phyloP scores from a whole-genome alignment of 2,329 filamentous ascomycete species.

The Emergomyces orientalis region DNA sequence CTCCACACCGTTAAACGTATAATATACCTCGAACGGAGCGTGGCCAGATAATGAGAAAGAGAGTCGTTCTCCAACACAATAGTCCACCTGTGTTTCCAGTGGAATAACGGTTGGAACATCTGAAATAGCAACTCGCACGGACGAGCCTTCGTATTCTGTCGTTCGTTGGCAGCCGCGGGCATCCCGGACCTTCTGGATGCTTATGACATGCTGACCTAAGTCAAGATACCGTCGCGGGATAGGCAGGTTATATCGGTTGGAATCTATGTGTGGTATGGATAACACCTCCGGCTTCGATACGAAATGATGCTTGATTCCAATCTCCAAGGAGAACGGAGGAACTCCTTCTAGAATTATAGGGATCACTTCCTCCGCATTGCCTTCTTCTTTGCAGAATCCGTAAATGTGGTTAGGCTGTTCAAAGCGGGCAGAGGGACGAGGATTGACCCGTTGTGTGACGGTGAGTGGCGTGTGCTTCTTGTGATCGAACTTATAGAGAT shows the following conservation, averaged over 20 bases:
- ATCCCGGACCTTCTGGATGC: conserved; percentile 83
- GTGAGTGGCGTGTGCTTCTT: conserved; percentile 56
- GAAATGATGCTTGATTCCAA: conserved; percentile 87
- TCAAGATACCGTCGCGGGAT: conserved; percentile 79
- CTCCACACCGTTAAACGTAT: conserved; percentile 70
- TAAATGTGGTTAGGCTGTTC: conserved; percentile 82
- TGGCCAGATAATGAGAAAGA: conserved; percentile 85
- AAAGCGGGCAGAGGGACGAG: conserved; percentile 74
- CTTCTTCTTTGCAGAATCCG: conserved; percentile 85
- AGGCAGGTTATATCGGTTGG: conserved; percentile 64
- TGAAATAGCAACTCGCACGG: conserved; percentile 84
- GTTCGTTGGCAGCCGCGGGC: conserved; percentile 75
- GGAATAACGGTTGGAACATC: conserved; percentile 87
- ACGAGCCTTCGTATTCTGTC: conserved; percentile 59
- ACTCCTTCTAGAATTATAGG: conserved; percentile 75
- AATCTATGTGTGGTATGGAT: conserved; percentile 67
- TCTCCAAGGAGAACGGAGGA: conserved; percentile 80
- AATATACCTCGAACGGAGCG: conserved; percentile 85
- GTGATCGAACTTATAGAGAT: conserved; percentile 68
- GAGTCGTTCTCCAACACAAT: conserved; percentile 91
- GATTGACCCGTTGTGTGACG: conserved; percentile 74
- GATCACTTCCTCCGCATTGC: conserved; percentile 73
- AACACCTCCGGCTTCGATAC: conserved; percentile 71
- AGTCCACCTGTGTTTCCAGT: conserved; percentile 73
- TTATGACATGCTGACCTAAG: conserved; percentile 79